Conservation (phyloP, 305 asterid species). For the Fraxinus platypoda region DNA sequence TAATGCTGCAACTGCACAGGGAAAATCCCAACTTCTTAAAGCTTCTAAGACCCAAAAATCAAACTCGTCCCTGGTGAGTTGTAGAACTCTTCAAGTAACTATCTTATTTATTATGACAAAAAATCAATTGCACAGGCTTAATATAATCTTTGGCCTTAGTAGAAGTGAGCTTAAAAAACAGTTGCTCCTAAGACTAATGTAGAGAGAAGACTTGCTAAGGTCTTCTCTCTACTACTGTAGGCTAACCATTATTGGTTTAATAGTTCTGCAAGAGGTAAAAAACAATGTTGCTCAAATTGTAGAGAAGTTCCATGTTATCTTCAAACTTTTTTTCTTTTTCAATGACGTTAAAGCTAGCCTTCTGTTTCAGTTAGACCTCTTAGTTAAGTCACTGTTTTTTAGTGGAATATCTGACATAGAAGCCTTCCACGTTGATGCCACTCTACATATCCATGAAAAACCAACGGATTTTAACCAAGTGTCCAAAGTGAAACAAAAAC, state of each 20-base stretch:
- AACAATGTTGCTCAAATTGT: background rate
- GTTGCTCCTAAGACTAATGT: background rate
- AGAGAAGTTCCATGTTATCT: background rate
- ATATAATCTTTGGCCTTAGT: background rate
- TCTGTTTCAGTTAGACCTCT: background rate
- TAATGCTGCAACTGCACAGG: slow-evolving; percentile 89
- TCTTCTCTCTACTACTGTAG: background rate
- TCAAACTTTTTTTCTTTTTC: background rate
- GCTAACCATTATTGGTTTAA: background rate
- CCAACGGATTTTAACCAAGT: background rate
- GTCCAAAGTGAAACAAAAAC: background rate
- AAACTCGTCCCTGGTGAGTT: slow-evolving; percentile 79
- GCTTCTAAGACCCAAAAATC: slow-evolving; percentile 91
- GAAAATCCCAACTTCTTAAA: slow-evolving; percentile 73
- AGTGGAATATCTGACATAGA: background rate
- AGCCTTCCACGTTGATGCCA: background rate
- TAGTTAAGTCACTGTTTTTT: background rate
- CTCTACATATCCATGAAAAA: background rate
- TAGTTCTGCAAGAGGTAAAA: background rate
- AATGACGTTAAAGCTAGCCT: background rate
- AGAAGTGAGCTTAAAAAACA: background rate
- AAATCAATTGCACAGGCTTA: background rate
- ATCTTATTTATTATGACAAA: background rate
- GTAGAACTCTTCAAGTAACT: background rate
- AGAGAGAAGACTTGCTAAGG: background rate